phyloP scores from a whole-genome alignment of 1,139 yeast species.

The Yamadazyma friedrichii region DNA sequence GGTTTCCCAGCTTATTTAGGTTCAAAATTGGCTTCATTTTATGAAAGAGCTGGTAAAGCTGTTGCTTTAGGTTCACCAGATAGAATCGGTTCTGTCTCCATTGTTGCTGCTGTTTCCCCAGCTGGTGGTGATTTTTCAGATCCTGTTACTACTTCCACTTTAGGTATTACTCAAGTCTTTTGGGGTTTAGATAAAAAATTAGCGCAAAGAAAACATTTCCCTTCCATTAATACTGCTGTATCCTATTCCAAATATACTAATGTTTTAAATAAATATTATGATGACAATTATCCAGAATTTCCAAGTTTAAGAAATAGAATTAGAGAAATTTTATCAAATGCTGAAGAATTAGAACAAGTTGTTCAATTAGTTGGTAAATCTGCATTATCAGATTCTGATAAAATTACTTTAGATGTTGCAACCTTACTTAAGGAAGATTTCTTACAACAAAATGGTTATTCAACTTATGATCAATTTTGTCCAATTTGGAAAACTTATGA shows the following conservation, averaged over 20 bases:
- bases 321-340: slow-evolving; percentile 90
- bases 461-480: slow-evolving; percentile 96
- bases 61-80: slow-evolving; percentile 94
- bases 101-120: slow-evolving; percentile 99
- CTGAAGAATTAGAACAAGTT: slow-evolving; percentile 98
- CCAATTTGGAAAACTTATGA: slow-evolving; percentile 98
- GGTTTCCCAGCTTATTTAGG: slow-evolving; percentile 99
- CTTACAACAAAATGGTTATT: slow-evolving; percentile 98
- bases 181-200: slow-evolving; percentile 99
- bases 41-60: slow-evolving; percentile 99
- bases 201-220: slow-evolving; percentile 99
- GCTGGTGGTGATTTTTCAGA: slow-evolving; percentile 99
- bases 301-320: slow-evolving; percentile 86
- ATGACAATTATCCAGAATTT: slow-evolving; percentile 84
- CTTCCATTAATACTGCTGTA: slow-evolving; percentile 92
- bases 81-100: slow-evolving; percentile 94
- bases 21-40: slow-evolving; percentile 97
- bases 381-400: slow-evolving; percentile 93
- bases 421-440: slow-evolving; percentile 92
- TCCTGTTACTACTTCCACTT: slow-evolving; percentile 96
- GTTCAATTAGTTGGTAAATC: slow-evolving; percentile 99
- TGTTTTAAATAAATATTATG: slow-evolving; percentile 84
- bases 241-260: slow-evolving; percentile 95
- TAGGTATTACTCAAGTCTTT: slow-evolving; percentile 98
- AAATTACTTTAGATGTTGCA: slow-evolving; percentile 93